Evolutionary conservation across 2,329 filamentous ascomycete species (phyloP), one percentile per base, ranked within the genome.

Genomic region (Colletotrichum cordylinicola): DNA sequence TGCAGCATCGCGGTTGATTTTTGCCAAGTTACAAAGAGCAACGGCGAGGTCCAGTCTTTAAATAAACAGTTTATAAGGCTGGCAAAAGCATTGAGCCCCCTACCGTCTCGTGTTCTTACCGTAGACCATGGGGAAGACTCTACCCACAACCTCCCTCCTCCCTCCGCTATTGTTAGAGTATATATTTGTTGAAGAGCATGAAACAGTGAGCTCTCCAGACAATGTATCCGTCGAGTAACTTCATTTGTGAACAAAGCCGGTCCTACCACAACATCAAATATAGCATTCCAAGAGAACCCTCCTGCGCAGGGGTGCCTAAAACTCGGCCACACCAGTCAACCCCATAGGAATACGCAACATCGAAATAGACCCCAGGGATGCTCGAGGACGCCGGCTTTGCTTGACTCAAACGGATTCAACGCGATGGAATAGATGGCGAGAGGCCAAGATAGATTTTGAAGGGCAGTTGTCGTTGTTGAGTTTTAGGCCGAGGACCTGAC

Each of bases 121-220:
- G 8, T n/a, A 3, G 8, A 5, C 8, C 1, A 18, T 39, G 13
- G 37, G 6, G 37, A 43, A 4, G 2, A 43, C 39, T n/a, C 16
- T n/a, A 10, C 8, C 16, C 39, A 43, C 39, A 10, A n/a, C 8
- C 16, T n/a, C 24, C 24, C 24, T 24, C 24, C 24, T 3, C 24
- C 8, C 18, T 48, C 39, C 18, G 5, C 1, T 9, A 48, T 0
- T 2, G 18, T 48, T 1, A 10, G 18, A n/a, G 39, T 48, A n/a
- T 4, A 12, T 48, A 12, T 48, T 48, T 0, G 2, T n/a, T 2
- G 0, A n/a, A n/a, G 3, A n/a, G 9, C 18, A 48, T 1, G 39
- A 12, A 2, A n/a, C 0, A 12, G 2, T n/a, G 9, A 43, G 4
- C 18, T 43, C 39, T 43, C 0, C 2, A 39, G 8, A 15, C 15